Base-by-base conservation (phyloP, 306 rosid genomes). In the Prunus davidiana region DNA sequence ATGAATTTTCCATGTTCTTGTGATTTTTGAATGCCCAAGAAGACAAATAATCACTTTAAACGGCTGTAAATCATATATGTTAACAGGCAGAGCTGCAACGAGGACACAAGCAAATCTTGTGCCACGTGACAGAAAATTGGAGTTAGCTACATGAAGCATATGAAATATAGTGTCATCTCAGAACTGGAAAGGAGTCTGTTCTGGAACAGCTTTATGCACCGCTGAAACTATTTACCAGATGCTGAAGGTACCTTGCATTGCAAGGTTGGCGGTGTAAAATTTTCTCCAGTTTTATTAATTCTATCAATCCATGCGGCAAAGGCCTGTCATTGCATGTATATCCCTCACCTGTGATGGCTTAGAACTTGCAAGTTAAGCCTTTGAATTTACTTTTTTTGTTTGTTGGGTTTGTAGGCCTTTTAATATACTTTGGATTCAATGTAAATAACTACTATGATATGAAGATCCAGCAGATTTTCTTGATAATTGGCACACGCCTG, bases 41-140 rank as follows among this genome's bases (percentile, higher is more conserved):
- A 67, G 15, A 46, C 60, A 55, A 78, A 38, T 78, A 70, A 54
- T 60, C 9, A 34, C 49, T 51, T 34, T 47, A 20, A 49, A 45
- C 6, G 70, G 16, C 50, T 2, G 16, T 73, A 18, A 32, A 67
- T n/a, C 58, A 75, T 76, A 81, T 80, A 81, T 80, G 73, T 74
- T 76, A 25, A 57, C 91, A 91, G 97, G 89, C 11, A 93, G 83
- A 82, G 73, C 83, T 47, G 78, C 32, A 45, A 72, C 86, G 51
- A 83, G 79, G 78, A 13, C 88, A 64, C 86, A 83, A 78, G 77
- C 58, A 2, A 87, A 78, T 71, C 79, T 63, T 71, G 66, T 84
- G 6, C 83, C 90, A 5, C 80, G 74, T 46, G 76, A 79, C 75
- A 71, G 73, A 83, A 89, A 82, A 69, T 52, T 82, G 78, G 83